Evolutionary conservation across 129 eudicot genomes (phyloP).

Genomic region (Chrysanthemum seticuspe): DNA sequence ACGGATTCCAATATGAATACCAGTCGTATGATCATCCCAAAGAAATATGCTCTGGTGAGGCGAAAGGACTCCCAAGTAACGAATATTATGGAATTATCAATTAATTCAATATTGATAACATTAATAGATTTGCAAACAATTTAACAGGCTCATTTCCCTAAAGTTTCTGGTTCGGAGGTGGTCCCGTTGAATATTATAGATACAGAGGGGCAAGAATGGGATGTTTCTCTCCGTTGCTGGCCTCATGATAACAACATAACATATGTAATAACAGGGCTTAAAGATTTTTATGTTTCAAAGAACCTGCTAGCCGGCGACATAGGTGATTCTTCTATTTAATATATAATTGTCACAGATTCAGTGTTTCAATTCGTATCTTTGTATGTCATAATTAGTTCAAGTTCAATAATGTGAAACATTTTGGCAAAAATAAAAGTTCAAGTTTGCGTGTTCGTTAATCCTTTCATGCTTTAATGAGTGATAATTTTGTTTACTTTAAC

Average conservation of each 20-base stretch:
- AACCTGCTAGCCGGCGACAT: slow-evolving; percentile 52
- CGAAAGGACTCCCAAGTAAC: background rate
- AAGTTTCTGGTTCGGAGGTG: slow-evolving; percentile 30
- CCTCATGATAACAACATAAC: slow-evolving; percentile 22
- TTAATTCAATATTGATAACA: background rate
- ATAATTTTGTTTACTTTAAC: background rate
- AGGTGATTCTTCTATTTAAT: slow-evolving; percentile 31
- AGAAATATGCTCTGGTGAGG: slow-evolving; percentile 51
- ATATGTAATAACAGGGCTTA: slow-evolving; percentile 55
- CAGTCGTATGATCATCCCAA: slow-evolving; percentile 50
- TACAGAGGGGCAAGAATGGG: slow-evolving; percentile 55
- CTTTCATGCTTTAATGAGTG: background rate
- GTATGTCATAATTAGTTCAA: too few species aligned
- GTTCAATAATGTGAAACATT: background rate
- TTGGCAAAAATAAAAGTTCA: background rate
- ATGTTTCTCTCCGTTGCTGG: slow-evolving; percentile 41
- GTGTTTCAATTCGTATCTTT: too few species aligned
- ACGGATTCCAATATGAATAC: slow-evolving; percentile 30
- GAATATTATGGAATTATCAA: background rate
- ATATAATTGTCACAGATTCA: background rate
- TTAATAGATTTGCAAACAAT: background rate
- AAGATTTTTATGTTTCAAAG: slow-evolving; percentile 38
- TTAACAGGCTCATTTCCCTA: slow-evolving; percentile 49
- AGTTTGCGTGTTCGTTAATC: background rate
- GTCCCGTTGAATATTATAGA: slow-evolving; percentile 39